These are phyloP conservation scores for Xanthoconium separans DNA, from an alignment of 1,284 basidiomycete genomes.

Conservation along the genomic window DNA sequence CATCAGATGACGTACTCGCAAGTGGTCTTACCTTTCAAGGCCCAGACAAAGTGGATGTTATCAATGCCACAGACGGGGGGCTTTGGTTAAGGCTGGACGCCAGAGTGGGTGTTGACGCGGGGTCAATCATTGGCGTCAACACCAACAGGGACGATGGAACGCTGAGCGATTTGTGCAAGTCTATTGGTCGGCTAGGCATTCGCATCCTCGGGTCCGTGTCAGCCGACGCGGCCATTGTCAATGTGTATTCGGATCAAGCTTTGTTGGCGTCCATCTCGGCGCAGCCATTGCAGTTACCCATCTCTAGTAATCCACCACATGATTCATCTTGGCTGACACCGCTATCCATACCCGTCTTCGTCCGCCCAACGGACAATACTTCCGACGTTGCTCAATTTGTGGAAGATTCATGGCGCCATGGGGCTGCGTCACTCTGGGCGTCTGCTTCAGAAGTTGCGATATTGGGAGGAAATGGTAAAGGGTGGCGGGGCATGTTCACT, in stretches of 20 bases:
- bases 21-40: constrained; percentile 56
- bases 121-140: constrained; percentile 55
- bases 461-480: constrained; percentile 45
- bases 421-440: constrained; percentile 45
- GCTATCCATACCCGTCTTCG: constrained; percentile 50
- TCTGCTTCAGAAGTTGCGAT: constrained; percentile 44
- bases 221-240: constrained; percentile 49
- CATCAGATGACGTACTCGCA: constrained; percentile 56
- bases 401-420: constrained; percentile 57
- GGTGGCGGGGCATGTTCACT: constrained; percentile 52
- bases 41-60: constrained; percentile 58
- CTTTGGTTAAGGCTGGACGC: constrained; percentile 60
- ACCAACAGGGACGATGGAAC: constrained; percentile 41
- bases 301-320: constrained; percentile 55
- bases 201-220: constrained; percentile 54
- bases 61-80: constrained; percentile 60
- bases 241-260: constrained; percentile 42
- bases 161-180: constrained; percentile 53
- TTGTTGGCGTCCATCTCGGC: constrained; percentile 48
- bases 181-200: constrained; percentile 65
- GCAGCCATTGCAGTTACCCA: constrained; percentile 51
- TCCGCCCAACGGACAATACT: constrained; percentile 55
- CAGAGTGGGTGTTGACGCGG: constrained; percentile 63
- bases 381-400: constrained; percentile 51
- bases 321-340: constrained; percentile 59